These are phyloP conservation scores for Phaeotremella fagi DNA, from an alignment of 768 basidiomycete species.

Conservation along the genomic window DNA sequence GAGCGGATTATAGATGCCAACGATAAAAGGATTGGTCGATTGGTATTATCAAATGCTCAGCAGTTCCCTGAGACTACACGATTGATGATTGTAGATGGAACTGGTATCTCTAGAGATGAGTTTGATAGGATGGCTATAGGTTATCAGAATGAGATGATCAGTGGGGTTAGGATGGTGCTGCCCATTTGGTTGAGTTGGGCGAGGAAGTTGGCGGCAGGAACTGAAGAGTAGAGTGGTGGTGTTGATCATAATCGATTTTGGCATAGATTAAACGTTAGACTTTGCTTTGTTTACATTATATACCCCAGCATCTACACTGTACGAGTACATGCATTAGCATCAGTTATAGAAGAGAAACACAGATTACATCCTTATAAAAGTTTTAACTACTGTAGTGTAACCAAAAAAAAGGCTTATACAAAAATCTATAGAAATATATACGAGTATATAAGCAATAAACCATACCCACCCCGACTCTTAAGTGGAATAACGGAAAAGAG, in stretches of 20 bases:
- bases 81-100: neutral
- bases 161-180: neutral
- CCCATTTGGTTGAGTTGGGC: constrained; percentile 11
- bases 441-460: no score
- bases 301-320: no score
- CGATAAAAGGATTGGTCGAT: neutral
- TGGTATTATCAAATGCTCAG: neutral
- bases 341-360: no score
- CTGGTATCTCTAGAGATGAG: neutral
- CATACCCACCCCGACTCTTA: no score
- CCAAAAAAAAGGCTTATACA: no score
- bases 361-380: no score
- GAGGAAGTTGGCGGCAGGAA: neutral
- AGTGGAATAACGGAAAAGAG: no score
- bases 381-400: no score
- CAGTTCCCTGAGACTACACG: neutral
- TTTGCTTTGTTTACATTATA: no score
- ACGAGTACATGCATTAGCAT: no score
- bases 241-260: neutral
- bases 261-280: neutral
- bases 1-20: neutral
- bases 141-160: neutral
- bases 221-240: neutral
- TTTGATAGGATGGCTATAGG: neutral
- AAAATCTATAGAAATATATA: no score